Base-by-base conservation (phyloP, 495 filamentous ascomycete species). In the Lasiosphaeria miniovina region DNA sequence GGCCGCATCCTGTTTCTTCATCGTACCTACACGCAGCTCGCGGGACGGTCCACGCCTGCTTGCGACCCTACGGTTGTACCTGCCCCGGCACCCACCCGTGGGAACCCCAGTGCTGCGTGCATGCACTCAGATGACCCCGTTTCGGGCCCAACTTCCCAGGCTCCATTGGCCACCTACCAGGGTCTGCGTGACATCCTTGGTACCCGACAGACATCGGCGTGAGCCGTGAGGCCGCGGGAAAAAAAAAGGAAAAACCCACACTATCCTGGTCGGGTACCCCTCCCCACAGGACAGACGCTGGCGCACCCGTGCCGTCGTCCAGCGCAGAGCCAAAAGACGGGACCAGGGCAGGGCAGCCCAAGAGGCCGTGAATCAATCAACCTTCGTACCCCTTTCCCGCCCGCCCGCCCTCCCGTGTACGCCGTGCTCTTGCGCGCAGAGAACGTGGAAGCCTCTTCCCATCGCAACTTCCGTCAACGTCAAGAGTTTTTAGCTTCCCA, bases 21-120 rank as follows among this genome's bases (percentile, higher is more conserved):
- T 38, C 45, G 15, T 52, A 36, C 58, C 52, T 61, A n/a, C 62
- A 45, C 58, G 57, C 58, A 57, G 57, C 54, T 59, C 57, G 63
- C 61, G 64, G 61, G 54, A 62, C 64, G 61, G 60, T 49, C 61
- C 61, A 64, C 53, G 32, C 14, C 45, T 58, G 54, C 45, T 55
- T 59, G 51, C 61, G 36, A 63, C 61, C 55, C 45, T 59, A 46
- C 51, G 55, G 55, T n/a, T 60, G 43, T 52, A 55, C 46, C 36
- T 55, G 35, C 43, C 48, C 24, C 57, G 50, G 49, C 49, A 59
- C 49, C 32, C 49, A 35, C 17, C 43, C 43, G 2, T 46, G 43
- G 43, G 43, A 11, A 46, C 43, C 43, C 12, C 24, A 24, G 24
- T 24, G 24, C 24, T 24, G 24, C 24, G 46, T 49, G 46, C 46